A percentile compares a stretch with the other conserved stretches of the same genome.
Conservation (phyloP, 164 flowering plant genomes). For the Paratinospora sagittata region DNA sequence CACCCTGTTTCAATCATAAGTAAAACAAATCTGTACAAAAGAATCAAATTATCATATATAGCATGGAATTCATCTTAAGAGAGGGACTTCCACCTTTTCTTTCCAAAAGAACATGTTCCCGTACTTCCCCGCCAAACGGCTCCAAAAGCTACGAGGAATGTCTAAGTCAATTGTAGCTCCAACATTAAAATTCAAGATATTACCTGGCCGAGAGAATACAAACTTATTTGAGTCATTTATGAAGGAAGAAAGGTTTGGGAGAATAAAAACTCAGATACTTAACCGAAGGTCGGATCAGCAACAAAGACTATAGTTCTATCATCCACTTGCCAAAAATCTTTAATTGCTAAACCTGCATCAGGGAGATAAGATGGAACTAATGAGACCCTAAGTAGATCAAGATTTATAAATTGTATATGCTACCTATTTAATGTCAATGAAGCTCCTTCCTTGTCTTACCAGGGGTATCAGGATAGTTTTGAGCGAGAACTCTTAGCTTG, state of each 20-base stretch:
- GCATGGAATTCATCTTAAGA: background rate
- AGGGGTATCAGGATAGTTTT: slow-evolving; percentile 97
- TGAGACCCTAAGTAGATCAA: background rate
- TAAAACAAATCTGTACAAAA: background rate
- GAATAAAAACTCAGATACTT: slow-evolving; percentile 2
- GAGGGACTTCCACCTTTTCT: slow-evolving; percentile 55
- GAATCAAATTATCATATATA: background rate
- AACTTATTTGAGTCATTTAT: background rate
- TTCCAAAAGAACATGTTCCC: slow-evolving; percentile 98
- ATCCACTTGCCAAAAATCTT: slow-evolving; percentile 92
- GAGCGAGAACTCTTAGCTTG: slow-evolving; percentile 87
- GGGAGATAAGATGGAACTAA: background rate
- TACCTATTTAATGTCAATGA: background rate
- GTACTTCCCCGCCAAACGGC: slow-evolving; percentile 85
- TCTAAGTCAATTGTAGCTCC: slow-evolving; percentile 82
- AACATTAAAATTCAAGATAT: slow-evolving; percentile 87
- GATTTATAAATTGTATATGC: background rate
- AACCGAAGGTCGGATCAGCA: slow-evolving; percentile 96
- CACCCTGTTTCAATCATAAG: slow-evolving; percentile 52
- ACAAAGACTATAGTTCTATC: slow-evolving; percentile 93
- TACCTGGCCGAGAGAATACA: slow-evolving; percentile 46
- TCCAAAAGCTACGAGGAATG: slow-evolving; percentile 96
- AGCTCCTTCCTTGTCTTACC: slow-evolving; percentile 32
- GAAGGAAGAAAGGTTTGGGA: background rate
- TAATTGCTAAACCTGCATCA: slow-evolving; percentile 75